Base-by-base conservation (phyloP, 2,329 filamentous ascomycete genomes). In the Stagonosporopsis rhizophila region DNA sequence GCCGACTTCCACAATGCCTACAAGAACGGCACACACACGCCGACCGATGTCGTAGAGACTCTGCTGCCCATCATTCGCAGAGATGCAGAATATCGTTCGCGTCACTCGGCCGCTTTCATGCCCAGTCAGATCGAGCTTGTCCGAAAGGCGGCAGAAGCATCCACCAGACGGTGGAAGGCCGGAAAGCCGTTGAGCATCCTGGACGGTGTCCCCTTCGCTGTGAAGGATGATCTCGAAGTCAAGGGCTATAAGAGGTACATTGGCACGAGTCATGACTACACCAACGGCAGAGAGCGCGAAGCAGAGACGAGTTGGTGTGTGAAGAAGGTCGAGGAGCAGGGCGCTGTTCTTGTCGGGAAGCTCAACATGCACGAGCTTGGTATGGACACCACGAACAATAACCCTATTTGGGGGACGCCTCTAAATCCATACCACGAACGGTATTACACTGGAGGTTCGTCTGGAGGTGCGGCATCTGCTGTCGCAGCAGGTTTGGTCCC, bases 401-500 rank as follows among this genome's bases (percentile, higher is more conserved):
- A 96, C 69, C 85, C 87, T 6, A 82, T 81, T 35, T 88, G 85
- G 70, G 91, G 91, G 34, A 92, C 90, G 0, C 89, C 91, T 0
- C 81, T 85, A 17, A 95, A 96, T 75, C 92, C 90, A 62, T 85
- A 90, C 74, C 93, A 94, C 75, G 80, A 82, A 17, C 75, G 81
- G 3, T 95, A 92, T 79, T 96, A 92, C 72, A 87, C 89, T 4
- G 91, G 91, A 44, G 91, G 91, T 25, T 93, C 90, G 0, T 92
- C 91, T 0, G 90, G 90, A 2, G 91, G 91, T 2, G 89, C 85
- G 3, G 90, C 83, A 0, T 94, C 91, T 49, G 84, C 87, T 12
- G 81, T 93, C 23, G 83, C 83, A 19, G 83, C 85, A 7, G 91
- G 91, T 2, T 77, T 95, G 22, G 82, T 93, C 2, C 90, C 91